These are phyloP conservation scores for Ophiostoma novo-ulmi DNA, from an alignment of 2,329 filamentous ascomycete genomes.

Conservation along the genomic window DNA sequence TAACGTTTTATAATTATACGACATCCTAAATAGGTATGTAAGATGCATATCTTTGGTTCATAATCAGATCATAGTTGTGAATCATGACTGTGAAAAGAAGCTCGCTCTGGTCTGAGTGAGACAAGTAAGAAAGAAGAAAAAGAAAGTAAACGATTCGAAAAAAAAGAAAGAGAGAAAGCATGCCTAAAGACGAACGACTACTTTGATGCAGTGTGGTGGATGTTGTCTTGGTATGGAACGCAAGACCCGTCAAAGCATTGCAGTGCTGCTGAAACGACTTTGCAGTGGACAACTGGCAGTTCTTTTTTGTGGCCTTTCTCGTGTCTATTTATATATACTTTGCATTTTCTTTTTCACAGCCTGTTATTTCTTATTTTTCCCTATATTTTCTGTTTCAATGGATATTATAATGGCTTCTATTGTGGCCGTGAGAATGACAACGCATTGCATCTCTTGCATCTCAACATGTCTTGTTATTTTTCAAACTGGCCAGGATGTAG, in stretches of 20 bases:
- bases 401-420: background rate
- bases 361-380: background rate
- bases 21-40: background rate
- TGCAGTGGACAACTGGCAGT: constrained; percentile 4
- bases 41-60: constrained; percentile 7
- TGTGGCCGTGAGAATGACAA: background rate
- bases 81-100: background rate
- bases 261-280: constrained; percentile 12
- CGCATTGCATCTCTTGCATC: background rate
- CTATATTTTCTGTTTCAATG: background rate
- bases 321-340: background rate
- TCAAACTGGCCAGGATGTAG: background rate
- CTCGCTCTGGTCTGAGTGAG: background rate
- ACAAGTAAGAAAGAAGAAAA: background rate
- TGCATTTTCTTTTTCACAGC: background rate
- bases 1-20: background rate
- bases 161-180: background rate
- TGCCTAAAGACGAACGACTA: background rate
- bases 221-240: constrained; percentile 3
- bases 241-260: constrained; percentile 8
- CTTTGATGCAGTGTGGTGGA: background rate
- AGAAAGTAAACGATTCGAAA: background rate
- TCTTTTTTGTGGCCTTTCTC: background rate
- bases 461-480: background rate
- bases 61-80: background rate